Evolutionary conservation across 2,329 filamentous ascomycete species (phyloP).

Genomic region (Ophiostoma perfectum): DNA sequence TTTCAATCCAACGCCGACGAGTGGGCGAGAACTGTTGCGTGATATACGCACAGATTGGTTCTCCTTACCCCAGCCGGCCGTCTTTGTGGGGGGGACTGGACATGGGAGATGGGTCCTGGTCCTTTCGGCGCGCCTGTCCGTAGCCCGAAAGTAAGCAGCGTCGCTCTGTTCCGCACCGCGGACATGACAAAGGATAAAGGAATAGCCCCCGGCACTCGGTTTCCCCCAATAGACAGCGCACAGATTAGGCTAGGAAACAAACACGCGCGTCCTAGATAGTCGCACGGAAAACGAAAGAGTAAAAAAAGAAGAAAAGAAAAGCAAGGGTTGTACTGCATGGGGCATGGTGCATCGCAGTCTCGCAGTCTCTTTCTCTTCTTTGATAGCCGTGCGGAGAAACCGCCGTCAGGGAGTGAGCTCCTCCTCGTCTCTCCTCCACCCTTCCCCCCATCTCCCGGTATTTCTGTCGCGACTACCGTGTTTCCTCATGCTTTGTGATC

Average conservation of each 20-base stretch:
- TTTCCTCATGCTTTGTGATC: background rate
- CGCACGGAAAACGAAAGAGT: background rate
- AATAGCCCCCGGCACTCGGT: background rate
- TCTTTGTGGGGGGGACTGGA: constrained; percentile 1
- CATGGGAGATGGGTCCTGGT: background rate
- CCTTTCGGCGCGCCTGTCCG: background rate
- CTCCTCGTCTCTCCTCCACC: background rate
- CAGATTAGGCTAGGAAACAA: background rate
- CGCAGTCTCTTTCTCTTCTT: background rate
- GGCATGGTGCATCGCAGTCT: background rate
- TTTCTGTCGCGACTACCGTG: background rate
- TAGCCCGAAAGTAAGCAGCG: background rate
- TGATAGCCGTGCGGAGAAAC: background rate
- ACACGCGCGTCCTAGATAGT: background rate
- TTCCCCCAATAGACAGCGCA: background rate
- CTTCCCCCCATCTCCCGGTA: background rate
- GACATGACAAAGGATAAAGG: background rate
- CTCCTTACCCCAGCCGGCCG: background rate
- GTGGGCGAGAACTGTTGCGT: background rate
- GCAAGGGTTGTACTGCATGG: background rate
- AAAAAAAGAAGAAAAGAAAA: background rate
- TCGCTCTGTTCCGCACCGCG: background rate
- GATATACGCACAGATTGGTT: background rate
- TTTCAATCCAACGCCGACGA: background rate
- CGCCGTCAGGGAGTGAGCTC: background rate